phyloP scores from a whole-genome alignment of 1,139 yeast species.

The Lodderomyces margitis region DNA sequence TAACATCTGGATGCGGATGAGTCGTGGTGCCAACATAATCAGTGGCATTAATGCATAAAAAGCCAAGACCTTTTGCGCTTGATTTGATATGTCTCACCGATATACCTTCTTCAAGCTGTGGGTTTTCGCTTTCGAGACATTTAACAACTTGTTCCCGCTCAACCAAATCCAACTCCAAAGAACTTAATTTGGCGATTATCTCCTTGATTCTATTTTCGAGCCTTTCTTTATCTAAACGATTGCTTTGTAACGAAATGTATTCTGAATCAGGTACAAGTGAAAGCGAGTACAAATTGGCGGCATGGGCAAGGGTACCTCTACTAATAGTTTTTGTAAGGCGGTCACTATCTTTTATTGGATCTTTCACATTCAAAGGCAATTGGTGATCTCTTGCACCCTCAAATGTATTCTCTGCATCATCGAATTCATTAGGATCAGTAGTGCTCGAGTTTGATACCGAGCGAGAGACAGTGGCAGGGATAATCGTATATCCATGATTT shows the following conservation, averaged over 20 bases:
- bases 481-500: slow-evolving; percentile 21
- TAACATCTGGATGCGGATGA: slow-evolving; percentile 52
- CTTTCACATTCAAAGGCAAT: neutral
- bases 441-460: slow-evolving; percentile 11
- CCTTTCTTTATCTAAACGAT: neutral
- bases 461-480: slow-evolving; percentile 18
- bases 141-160: neutral
- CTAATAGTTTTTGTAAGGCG: neutral
- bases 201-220: neutral
- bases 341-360: neutral
- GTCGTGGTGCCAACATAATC: slow-evolving; percentile 62
- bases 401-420: slow-evolving; percentile 39
- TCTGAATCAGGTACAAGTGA: slow-evolving; percentile 26
- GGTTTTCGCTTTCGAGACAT: neutral
- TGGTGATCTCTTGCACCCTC: slow-evolving; percentile 34
- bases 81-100: neutral
- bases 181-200: neutral
- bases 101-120: neutral
- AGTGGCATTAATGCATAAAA: slow-evolving; percentile 53
- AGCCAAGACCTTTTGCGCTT: slow-evolving; percentile 39
- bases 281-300: slow-evolving; percentile 10
- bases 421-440: slow-evolving; percentile 22
- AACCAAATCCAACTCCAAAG: neutral
- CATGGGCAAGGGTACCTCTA: neutral
- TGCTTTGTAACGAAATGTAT: slow-evolving; percentile 19